phyloP scores from a whole-genome alignment of 2,329 filamentous ascomycete genomes.

The Emergomyces africanus region DNA sequence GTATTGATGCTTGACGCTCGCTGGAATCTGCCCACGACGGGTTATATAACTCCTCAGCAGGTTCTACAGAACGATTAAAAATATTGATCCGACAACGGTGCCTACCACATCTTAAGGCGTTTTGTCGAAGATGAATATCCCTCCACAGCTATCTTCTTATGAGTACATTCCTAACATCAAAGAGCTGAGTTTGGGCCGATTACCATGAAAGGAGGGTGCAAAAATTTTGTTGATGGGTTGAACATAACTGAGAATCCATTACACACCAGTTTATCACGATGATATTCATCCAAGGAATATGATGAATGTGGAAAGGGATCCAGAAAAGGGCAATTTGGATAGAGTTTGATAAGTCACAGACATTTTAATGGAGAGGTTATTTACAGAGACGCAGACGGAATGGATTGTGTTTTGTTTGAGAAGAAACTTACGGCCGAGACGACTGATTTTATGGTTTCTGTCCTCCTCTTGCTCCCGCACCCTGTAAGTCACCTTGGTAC shows the following conservation, averaged over 20 bases:
- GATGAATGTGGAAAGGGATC: slow-evolving; percentile 11
- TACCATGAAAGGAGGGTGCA: slow-evolving; percentile 10
- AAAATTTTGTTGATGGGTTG: slow-evolving; percentile 12
- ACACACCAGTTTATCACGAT: slow-evolving; percentile 11
- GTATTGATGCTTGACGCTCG: background rate
- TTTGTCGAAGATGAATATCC: slow-evolving; percentile 9
- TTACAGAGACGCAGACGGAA: slow-evolving; percentile 9
- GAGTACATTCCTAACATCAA: slow-evolving; percentile 15
- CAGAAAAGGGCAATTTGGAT: slow-evolving; percentile 12
- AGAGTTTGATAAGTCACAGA: slow-evolving; percentile 16
- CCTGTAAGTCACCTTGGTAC: too few species aligned
- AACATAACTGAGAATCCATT: slow-evolving; percentile 13
- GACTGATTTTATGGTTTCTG: slow-evolving; percentile 1
- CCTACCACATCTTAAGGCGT: background rate
- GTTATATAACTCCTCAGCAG: slow-evolving; percentile 4
- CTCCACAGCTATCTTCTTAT: slow-evolving; percentile 14
- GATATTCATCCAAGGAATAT: slow-evolving; percentile 17
- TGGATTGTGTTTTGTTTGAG: slow-evolving; percentile 1
- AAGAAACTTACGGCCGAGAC: background rate
- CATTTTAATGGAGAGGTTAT: slow-evolving; percentile 16
- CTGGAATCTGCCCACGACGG: background rate
- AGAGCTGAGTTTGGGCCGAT: slow-evolving; percentile 13
- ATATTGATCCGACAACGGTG: slow-evolving; percentile 4
- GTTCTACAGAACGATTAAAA: slow-evolving; percentile 4
- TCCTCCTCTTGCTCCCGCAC: background rate